A percentile compares a stretch with the other conserved stretches of the same genome.
Evolutionary conservation across 352 stramenopile species (phyloP).

Genomic region (Globisporangium lucens): DNA sequence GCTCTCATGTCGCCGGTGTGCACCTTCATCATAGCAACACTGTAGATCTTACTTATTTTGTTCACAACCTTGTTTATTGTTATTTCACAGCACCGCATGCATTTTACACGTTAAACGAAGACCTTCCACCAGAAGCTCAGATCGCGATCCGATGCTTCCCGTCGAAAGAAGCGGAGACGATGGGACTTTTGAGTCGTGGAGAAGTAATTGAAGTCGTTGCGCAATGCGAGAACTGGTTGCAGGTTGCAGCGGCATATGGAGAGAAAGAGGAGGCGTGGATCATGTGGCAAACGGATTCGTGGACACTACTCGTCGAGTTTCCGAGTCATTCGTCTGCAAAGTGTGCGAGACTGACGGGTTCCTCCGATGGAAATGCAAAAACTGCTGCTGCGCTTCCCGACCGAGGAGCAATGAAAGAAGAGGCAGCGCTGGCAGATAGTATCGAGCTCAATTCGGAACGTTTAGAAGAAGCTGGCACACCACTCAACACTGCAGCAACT

Average conservation of each 20-base stretch:
- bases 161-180: constrained; percentile 53
- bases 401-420: not conserved
- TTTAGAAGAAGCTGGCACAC: not conserved
- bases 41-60: constrained; percentile 2
- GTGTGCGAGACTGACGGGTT: constrained; percentile 15
- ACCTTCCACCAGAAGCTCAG: constrained; percentile 54
- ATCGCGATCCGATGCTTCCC: constrained; percentile 64
- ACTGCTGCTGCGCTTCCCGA: not conserved
- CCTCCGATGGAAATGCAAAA: not conserved
- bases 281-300: constrained; percentile 57
- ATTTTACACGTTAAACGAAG: constrained; percentile 58
- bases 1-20: not conserved
- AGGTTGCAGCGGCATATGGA: constrained; percentile 23
- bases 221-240: constrained; percentile 50
- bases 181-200: constrained; percentile 47
- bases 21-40: constrained; percentile 13
- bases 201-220: constrained; percentile 55
- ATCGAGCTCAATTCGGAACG: not conserved
- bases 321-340: constrained; percentile 21
- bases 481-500: not conserved
- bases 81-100: constrained; percentile 32
- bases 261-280: constrained; percentile 44
- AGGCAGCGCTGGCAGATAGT: not conserved
- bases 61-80: constrained; percentile 1
- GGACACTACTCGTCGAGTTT: constrained; percentile 46